Conservation (phyloP, 345 rosid species). For the Pistacia integerrima region DNA sequence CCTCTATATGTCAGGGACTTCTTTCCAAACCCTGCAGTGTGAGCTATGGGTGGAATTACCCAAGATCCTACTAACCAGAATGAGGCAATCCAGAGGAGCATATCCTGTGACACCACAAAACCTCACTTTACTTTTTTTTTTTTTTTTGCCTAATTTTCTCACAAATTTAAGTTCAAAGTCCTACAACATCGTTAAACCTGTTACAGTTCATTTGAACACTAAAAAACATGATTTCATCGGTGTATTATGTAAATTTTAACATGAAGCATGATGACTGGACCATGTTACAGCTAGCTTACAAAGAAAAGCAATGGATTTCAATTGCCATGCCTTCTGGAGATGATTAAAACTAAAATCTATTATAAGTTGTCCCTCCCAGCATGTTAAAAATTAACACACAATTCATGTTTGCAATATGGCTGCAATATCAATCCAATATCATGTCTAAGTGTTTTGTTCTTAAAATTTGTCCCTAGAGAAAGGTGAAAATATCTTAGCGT, state of each 20-base stretch:
- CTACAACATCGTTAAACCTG: neutral
- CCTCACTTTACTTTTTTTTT: neutral
- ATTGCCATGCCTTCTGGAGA: neutral
- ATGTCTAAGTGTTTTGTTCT: neutral
- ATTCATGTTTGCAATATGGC: neutral
- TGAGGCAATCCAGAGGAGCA: conserved; percentile 53
- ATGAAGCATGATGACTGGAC: neutral
- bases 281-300: too few species aligned
- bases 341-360: neutral
- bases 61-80: conserved; percentile 63
- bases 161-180: neutral
- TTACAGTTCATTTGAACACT: neutral
- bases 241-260: neutral
- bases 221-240: neutral
- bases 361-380: neutral
- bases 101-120: conserved; percentile 38
- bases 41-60: conserved; percentile 49
- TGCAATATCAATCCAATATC: neutral
- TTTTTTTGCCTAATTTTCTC: neutral
- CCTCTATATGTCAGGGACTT: conserved; percentile 51
- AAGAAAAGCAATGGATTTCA: too few species aligned
- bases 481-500: neutral
- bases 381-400: neutral
- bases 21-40: conserved; percentile 46
- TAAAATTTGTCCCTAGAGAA: neutral